These are phyloP conservation scores for Triticum urartu DNA, from an alignment of 176 grass and related monocot genomes.

Conservation along the genomic window DNA sequence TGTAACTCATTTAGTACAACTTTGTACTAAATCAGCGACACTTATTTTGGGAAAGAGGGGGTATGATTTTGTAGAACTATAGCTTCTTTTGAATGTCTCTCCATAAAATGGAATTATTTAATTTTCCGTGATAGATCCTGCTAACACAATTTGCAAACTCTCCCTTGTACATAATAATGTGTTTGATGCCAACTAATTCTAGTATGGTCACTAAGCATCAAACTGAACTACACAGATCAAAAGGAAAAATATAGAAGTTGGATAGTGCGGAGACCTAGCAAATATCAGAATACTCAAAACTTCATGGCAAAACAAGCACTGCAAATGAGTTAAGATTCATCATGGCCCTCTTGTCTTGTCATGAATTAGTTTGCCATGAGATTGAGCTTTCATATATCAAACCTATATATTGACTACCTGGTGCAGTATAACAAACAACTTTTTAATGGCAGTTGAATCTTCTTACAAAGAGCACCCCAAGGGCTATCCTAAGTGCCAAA, in stretches of 20 bases:
- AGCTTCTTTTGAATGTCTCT: not conserved
- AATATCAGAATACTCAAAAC: not conserved
- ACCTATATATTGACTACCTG: not conserved
- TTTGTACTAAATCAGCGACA: too few species aligned
- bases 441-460: not conserved
- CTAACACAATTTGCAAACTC: not conserved
- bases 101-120: not conserved
- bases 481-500: not conserved
- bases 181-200: not conserved
- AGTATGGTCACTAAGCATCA: not conserved
- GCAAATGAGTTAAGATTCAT: not conserved
- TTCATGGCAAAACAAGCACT: not conserved
- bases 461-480: constrained; percentile 1
- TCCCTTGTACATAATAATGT: not conserved
- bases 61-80: constrained; percentile 3
- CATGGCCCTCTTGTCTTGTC: not conserved
- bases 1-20: too few species aligned
- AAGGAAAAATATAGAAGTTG: not conserved
- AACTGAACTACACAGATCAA: not conserved
- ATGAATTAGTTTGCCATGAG: constrained; percentile 1
- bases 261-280: not conserved
- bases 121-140: not conserved
- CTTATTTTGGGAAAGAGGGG: too few species aligned
- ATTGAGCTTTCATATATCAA: not conserved
- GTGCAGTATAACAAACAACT: not conserved